Evolutionary conservation across 2,329 filamentous ascomycete species (phyloP), one percentile per base, ranked within the genome.

Genomic region (Phialophora expanda): DNA sequence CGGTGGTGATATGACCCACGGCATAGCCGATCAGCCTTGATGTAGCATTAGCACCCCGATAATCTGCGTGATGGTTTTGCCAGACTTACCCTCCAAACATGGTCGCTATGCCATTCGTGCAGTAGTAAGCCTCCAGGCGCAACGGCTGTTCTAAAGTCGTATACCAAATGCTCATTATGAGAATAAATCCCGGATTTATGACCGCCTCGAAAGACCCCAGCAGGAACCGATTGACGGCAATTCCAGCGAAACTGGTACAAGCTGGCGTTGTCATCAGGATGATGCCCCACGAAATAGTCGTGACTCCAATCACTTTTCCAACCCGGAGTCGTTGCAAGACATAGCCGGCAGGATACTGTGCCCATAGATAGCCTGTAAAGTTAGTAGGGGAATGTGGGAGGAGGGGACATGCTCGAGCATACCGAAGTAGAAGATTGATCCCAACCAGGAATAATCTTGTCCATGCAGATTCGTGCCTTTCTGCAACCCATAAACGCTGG

Each of bases 101-200:
- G 12, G 84, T 86, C 2, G 85, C 86, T 12, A 88, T 78, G 2
- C 86, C 86, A 68, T 87, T 87, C 1, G 83, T 85, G 65, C 67
- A 69, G 53, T 67, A 66, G 58, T 68, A 67, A 1, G 65, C 32
- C 44, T 64, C 68, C 58, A 68, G 30, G 20, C 68, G 56, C 54
- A 68, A 48, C 1, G 68, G 63, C 34, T 70, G 68, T 41, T 70
- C 68, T n/a, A 59, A 53, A 11, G 57, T 44, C 5, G 61, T 64
- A 53, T 70, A 73, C 71, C 71, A 73, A 20, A 66, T 70, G 12
- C 61, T 66, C 44, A 71, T 70, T 4, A 76, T 59, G 26, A 73
- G 71, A 24, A 66, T 69, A 38, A 75, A 74, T 76, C 80, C 68
- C 78, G 75, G 64, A 30, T 68, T 68, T 4, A 70, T 62, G 78